Evolutionary conservation across 2,329 filamentous ascomycete species (phyloP).

Genomic region (Aspergillus hortae): DNA sequence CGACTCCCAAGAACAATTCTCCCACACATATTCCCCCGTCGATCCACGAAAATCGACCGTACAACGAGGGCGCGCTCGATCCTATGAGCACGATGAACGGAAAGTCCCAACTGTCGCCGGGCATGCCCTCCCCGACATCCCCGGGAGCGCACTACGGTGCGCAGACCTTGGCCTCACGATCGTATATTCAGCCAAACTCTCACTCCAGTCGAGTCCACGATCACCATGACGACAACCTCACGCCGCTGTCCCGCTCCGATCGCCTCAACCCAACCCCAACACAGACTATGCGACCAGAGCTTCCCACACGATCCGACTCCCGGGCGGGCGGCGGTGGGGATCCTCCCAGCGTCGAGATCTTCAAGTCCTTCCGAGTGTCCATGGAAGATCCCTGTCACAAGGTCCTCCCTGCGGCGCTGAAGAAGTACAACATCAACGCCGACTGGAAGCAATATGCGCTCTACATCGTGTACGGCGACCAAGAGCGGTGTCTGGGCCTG

Average conservation of each 20-base stretch:
- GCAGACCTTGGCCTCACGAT: conserved; percentile 43
- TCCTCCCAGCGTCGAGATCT: conserved; percentile 73
- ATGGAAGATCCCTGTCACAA: conserved; percentile 99
- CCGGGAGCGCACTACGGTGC: conserved; percentile 36
- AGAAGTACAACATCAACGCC: conserved; percentile 97
- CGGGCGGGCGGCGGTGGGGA: conserved; percentile 11
- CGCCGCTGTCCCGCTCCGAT: conserved; percentile 28
- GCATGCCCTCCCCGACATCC: conserved; percentile 45
- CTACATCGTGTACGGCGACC: conserved; percentile 98
- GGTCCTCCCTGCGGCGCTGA: conserved; percentile 88
- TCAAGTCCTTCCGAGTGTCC: conserved; percentile 96
- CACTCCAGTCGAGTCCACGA: conserved; percentile 33
- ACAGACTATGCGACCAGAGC: conserved; percentile 28
- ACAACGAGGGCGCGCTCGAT: conserved; percentile 55
- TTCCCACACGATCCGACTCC: conserved; percentile 30
- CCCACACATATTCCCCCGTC: conserved; percentile 67
- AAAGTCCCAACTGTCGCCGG: conserved; percentile 51
- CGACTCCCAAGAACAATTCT: conserved; percentile 71
- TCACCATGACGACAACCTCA: conserved; percentile 35
- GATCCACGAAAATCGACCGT: conserved; percentile 64
- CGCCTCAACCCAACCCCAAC: conserved; percentile 30
- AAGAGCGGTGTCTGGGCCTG: conserved; percentile 86
- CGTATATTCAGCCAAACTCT: conserved; percentile 37
- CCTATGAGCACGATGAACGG: conserved; percentile 68
- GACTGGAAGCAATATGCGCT: conserved; percentile 97